Conservation (phyloP, 1,284 basidiomycete species). For the Mycosarcoma mackinlayi region DNA sequence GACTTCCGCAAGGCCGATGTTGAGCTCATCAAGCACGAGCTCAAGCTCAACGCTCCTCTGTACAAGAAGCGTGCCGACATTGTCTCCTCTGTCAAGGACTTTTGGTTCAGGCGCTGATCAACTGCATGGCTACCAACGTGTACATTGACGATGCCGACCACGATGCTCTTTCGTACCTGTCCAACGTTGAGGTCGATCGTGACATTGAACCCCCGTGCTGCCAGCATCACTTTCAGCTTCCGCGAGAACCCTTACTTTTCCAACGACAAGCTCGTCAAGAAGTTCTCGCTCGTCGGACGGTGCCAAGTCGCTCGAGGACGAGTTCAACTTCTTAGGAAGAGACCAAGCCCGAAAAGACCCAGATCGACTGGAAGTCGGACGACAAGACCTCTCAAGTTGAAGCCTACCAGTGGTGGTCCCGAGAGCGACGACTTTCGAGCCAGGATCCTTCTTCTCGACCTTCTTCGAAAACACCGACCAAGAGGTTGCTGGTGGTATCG, state of each 20-base stretch:
- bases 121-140: conserved; percentile 63
- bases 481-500: conserved; percentile 60
- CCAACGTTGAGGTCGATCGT: conserved; percentile 56
- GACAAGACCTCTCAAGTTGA: conserved; percentile 80
- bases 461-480: conserved; percentile 73
- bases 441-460: conserved; percentile 87
- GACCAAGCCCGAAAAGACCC: conserved; percentile 65
- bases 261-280: conserved; percentile 60
- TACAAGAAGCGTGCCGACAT: conserved; percentile 62
- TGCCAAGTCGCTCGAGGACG: conserved; percentile 49
- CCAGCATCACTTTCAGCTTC: conserved; percentile 61
- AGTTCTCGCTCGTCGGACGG: conserved; percentile 57
- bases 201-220: conserved; percentile 59
- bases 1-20: conserved; percentile 57
- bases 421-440: conserved; percentile 72
- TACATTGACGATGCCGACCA: conserved; percentile 66
- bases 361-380: conserved; percentile 84
- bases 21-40: conserved; percentile 59
- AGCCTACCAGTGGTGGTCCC: conserved; percentile 74
- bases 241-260: conserved; percentile 61
- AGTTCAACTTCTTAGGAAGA: conserved; percentile 64
- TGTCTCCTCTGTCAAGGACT: conserved; percentile 55
- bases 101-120: conserved; percentile 65
- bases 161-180: conserved; percentile 58
- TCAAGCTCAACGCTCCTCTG: conserved; percentile 60